Evolutionary conservation across 805 yeast species (phyloP).

Genomic region (Yarrowia sp.): DNA sequence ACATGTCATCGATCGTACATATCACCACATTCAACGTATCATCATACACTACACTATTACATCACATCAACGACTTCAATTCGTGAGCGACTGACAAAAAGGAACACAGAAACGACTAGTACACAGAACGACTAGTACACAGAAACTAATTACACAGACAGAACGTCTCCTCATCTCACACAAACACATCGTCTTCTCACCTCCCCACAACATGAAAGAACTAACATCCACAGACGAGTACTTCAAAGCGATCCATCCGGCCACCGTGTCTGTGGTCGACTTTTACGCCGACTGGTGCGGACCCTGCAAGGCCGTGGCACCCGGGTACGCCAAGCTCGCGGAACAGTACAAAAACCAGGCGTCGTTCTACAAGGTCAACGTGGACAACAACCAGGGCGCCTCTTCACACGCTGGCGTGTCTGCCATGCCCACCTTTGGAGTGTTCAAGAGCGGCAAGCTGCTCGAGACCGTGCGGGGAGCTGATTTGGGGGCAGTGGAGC

Average conservation of each 20-base stretch:
- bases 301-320: slow-evolving; percentile 97
- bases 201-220: slow-evolving; percentile 34
- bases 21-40: too few species aligned
- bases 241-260: slow-evolving; percentile 17
- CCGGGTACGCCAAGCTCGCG: slow-evolving; percentile 66
- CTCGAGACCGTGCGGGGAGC: slow-evolving; percentile 22
- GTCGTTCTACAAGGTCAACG: slow-evolving; percentile 88
- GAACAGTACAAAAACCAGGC: slow-evolving; percentile 63
- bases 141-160: too few species aligned
- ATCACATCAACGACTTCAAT: too few species aligned
- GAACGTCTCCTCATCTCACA: background rate
- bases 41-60: too few species aligned
- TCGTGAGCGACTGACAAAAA: too few species aligned
- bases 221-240: slow-evolving; percentile 14
- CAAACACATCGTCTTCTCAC: background rate
- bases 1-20: too few species aligned
- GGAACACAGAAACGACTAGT: too few species aligned
- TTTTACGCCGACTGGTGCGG: slow-evolving; percentile 99
- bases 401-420: slow-evolving; percentile 73
- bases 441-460: slow-evolving; percentile 12
- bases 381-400: slow-evolving; percentile 76
- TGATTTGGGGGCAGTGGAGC: slow-evolving; percentile 19
- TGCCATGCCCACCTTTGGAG: slow-evolving; percentile 63
- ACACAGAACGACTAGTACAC: too few species aligned
- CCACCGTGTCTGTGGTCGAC: slow-evolving; percentile 67